These are phyloP conservation scores for Emmonsia crescens DNA, from an alignment of 2,329 filamentous ascomycete species.

Conservation along the genomic window DNA sequence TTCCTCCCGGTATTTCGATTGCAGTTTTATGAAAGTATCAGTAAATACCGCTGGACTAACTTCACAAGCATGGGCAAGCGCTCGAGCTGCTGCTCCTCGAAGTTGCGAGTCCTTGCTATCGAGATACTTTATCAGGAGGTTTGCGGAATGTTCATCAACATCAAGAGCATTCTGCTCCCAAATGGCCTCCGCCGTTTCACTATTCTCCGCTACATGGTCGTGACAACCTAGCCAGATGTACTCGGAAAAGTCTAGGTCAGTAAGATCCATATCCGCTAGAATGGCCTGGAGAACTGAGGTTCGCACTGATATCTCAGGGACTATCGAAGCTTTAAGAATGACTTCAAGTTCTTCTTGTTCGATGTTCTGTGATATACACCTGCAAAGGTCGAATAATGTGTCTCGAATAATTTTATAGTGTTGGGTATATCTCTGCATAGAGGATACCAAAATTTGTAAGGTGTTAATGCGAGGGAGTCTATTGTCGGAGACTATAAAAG, in stretches of 20 bases:
- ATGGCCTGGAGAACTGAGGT: constrained; percentile 81
- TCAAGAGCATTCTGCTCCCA: constrained; percentile 89
- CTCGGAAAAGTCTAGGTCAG: constrained; percentile 71
- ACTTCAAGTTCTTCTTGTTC: constrained; percentile 58
- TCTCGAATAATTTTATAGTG: constrained; percentile 95
- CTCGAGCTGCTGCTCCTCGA: constrained; percentile 68
- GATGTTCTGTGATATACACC: constrained; percentile 76
- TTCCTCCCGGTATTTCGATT: constrained; percentile 62
- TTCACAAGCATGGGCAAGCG: constrained; percentile 63
- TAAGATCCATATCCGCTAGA: constrained; percentile 83
- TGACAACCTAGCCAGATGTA: constrained; percentile 92
- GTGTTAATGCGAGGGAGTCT: constrained; percentile 67
- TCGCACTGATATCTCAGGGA: constrained; percentile 67
- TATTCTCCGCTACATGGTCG: constrained; percentile 81
- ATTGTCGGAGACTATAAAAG: constrained; percentile 47
- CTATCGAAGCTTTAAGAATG: constrained; percentile 67
- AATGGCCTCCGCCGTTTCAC: constrained; percentile 70
- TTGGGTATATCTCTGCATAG: constrained; percentile 81
- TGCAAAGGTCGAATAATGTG: constrained; percentile 74
- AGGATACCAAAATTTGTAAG: constrained; percentile 58
- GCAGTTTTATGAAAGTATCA: constrained; percentile 53
- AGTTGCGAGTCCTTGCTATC: constrained; percentile 71
- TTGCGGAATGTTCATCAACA: constrained; percentile 53
- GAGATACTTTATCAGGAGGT: constrained; percentile 65
- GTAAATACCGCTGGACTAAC: constrained; percentile 50